Base-by-base conservation (phyloP, 2,329 filamentous ascomycete species). In the Clarireedia paspali region DNA sequence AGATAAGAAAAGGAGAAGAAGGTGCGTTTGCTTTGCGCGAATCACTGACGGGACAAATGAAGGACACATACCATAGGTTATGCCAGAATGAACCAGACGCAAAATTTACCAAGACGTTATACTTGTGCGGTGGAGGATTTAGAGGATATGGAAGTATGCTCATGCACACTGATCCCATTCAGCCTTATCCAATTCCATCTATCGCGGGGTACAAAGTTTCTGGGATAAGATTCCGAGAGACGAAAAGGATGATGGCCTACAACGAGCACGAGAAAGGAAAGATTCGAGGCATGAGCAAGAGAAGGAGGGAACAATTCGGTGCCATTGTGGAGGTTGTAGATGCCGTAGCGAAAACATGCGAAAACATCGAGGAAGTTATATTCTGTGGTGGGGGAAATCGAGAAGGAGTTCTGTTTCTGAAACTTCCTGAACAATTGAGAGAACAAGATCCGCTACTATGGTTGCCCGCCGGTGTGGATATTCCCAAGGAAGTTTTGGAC, bases 321-420 rank as follows among this genome's bases (percentile, higher is more conserved):
- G 90, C 91, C 30, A 90, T 96, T 34, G 83, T 84, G 0, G 83
- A 89, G 30, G 82, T 96, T 4, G 82, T 96, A n/a, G 82, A 86
- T 34, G 85, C 88, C 17, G 79, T 96, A 15, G 76, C 86, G 34
- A 74, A 80, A 42, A 81, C 84, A 0, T 77, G 95, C 2, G 88
- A 88, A 4, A 77, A 77, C 45, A 85, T 95, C 62, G 81, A 82
- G 45, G 78, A 81, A 24, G 88, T 91, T 2, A 86, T 85, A 0
- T 96, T 96, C 71, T 95, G 90, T 67, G 86, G 89, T 63, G 89
- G 91, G 20, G 91, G 91, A 6, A 91, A 96, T 59, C 78, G 91
- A 42, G 91, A 96, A 71, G 91, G 91, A 0, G 84, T 84, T 45
- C 73, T 96, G 40, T 90, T 89, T 72, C 83, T 88, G 71, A 84